These are phyloP conservation scores for Prunus kanzakura DNA, from an alignment of 306 rosid genomes.

Conservation along the genomic window DNA sequence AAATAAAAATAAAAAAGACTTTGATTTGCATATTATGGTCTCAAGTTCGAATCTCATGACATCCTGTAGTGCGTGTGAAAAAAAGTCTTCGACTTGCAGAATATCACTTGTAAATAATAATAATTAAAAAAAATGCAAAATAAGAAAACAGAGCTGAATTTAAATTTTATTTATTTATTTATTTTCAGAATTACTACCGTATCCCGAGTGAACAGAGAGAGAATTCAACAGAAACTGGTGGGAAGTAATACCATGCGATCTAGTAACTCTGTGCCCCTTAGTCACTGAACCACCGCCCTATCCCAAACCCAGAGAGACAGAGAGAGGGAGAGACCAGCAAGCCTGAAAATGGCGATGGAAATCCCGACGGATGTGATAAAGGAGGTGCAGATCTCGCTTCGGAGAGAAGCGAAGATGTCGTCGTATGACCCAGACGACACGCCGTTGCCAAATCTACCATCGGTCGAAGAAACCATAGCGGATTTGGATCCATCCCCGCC, in stretches of 20 bases:
- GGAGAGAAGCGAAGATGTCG: slow-evolving; percentile 58
- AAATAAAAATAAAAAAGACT: too few species aligned
- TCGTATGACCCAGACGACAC: slow-evolving; percentile 62
- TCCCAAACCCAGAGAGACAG: neutral
- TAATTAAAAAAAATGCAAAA: too few species aligned
- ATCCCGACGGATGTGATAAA: slow-evolving; percentile 67
- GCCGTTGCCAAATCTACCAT: slow-evolving; percentile 54
- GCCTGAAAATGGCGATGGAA: slow-evolving; percentile 63
- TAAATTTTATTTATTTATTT: too few species aligned
- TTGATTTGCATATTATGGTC: too few species aligned
- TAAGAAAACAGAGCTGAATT: too few species aligned
- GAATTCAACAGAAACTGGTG: neutral
- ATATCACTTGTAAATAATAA: too few species aligned
- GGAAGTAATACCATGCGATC: neutral
- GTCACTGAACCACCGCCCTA: neutral
- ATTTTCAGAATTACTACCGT: too few species aligned
- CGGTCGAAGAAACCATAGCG: slow-evolving; percentile 54
- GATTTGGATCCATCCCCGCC: slow-evolving; percentile 78
- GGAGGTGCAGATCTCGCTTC: slow-evolving; percentile 57
- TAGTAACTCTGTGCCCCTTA: neutral
- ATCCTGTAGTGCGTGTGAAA: too few species aligned
- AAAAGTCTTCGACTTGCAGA: too few species aligned
- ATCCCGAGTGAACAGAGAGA: too few species aligned
- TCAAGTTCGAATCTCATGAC: too few species aligned
- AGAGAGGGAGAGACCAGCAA: neutral